Conservation (phyloP, 495 filamentous ascomycete species). For the Extremus antarcticus region DNA sequence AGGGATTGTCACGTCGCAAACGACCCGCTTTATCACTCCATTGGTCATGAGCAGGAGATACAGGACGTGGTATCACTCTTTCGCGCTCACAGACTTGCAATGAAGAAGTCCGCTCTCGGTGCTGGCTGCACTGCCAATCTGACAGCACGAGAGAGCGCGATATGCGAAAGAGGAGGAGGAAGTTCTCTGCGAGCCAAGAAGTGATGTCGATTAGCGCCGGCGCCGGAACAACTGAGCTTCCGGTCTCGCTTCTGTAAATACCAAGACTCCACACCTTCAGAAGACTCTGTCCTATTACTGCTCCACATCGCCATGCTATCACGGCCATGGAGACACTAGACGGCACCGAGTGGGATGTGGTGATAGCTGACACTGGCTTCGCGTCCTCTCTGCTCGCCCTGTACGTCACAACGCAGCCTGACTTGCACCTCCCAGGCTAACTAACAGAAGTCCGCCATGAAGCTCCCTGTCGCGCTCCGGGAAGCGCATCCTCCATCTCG, state of each 20-base stretch:
- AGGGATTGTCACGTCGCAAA: slow-evolving; percentile 30
- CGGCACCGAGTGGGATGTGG: slow-evolving; percentile 79
- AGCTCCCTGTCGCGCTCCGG: slow-evolving; percentile 86
- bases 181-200: too few relatives aligned
- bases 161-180: neutral
- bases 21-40: slow-evolving; percentile 75
- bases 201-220: too few relatives aligned
- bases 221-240: too few relatives aligned
- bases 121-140: slow-evolving; percentile 28
- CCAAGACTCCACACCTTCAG: too few relatives aligned
- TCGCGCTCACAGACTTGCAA: slow-evolving; percentile 56
- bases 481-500: slow-evolving; percentile 86
- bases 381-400: slow-evolving; percentile 84
- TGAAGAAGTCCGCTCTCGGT: slow-evolving; percentile 49
- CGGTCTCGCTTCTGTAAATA: too few relatives aligned
- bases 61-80: slow-evolving; percentile 67
- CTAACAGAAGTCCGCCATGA: slow-evolving; percentile 48
- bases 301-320: slow-evolving; percentile 2
- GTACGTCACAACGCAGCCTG: slow-evolving; percentile 43
- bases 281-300: too few relatives aligned
- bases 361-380: slow-evolving; percentile 82
- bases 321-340: slow-evolving; percentile 66
- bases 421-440: slow-evolving; percentile 39
- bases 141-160: slow-evolving; percentile 18
- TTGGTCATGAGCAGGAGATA: slow-evolving; percentile 88